Evolutionary conservation across 1,284 basidiomycete species (phyloP), one percentile per base, ranked within the genome.

Genomic region (Blastosporella zonata): DNA sequence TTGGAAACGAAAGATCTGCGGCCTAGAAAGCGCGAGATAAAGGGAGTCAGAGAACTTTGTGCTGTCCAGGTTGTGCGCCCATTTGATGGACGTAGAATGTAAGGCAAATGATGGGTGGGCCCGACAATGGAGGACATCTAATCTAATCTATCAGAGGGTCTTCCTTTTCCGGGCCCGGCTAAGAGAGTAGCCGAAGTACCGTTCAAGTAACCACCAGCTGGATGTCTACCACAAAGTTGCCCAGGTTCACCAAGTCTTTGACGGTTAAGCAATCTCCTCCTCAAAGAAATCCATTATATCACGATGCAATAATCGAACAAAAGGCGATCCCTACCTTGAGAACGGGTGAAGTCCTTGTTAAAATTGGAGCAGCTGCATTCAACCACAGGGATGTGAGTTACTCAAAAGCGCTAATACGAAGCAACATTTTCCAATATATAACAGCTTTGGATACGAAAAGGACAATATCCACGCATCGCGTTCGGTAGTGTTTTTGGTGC

Each of bases 321-420:
- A 68, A 65, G 34, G 68, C 72, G 0, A 60, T 87, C 37, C 73
- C 75, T 8, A 35, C 62, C n/a, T 69, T 86, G 46, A 70, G 77
- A 53, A 52, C 64, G 0, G 82, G 78, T 1, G 70, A 88, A 61
- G 63, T 90, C 1, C 69, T 90, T 2, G 82, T 90, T 13, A 79
- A 76, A 61, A 77, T 88, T 38, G 68, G 68, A 13, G 87, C 88
- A 7, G 85, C 77, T 0, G 81, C 78, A n/a, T 89, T 89, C 70
- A 93, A 93, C 62, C 86, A 84, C 55, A 72, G 85, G 59, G 90
- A 92, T 62, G 88, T 91, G 56, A 49, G 79, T 67, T 41, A n/a
- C 15, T 43, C n/a, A 6, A 27, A 35, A 13, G 25, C 20, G 10
- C 22, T 22, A 27, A 6, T 18, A 8, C 12, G 29, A 27, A 7